Evolutionary conservation across 495 filamentous ascomycete species (phyloP), one percentile per base, ranked within the genome.

Genomic region (Hyaloscypha hepaticicola): DNA sequence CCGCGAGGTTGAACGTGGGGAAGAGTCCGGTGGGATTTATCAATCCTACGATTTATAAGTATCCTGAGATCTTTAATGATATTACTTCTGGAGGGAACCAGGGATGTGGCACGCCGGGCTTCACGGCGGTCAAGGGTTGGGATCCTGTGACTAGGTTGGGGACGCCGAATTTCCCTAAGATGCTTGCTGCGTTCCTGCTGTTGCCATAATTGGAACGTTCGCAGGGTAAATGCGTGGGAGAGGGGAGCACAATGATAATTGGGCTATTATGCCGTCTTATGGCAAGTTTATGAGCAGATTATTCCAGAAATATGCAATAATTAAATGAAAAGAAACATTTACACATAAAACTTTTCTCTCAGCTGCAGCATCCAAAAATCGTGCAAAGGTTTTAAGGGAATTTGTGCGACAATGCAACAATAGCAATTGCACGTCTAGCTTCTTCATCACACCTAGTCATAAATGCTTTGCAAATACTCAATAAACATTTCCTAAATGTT

Each of bases 131-230:
- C 3, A 64, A 75, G 57, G 87, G 87, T 22, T 88, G 87, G 87
- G 87, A 89, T 74, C 85, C 87, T n/a, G 82, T 81, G 0, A 85
- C 82, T 0, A 65, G 68, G 14, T 63, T 85, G 34, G 84, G 83
- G 16, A 82, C 84, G 16, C 83, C 83, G 2, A 82, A 82, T 61
- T 87, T 77, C 67, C 75, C 76, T 3, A 80, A 77, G 68, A 63
- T 86, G 75, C 69, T 78, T 69, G 72, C 75, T 51, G 63, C 75
- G 22, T 84, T 79, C 58, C 75, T 85, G 74, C 27, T 27, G 14
- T 55, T 70, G 48, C 68, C 65, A 25, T 70, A 55, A 68, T 31
- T 16, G 16, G 9, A 16, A 19, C 0, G 4, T 45, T 45, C 12
- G 38, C n/a, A 16, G 12, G 38, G 38, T 16, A 45, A 4, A 16